A percentile compares a stretch with the other conserved stretches of the same genome.
Conservation (phyloP, 495 filamentous ascomycete genomes). For the Aspergillus wentii region DNA sequence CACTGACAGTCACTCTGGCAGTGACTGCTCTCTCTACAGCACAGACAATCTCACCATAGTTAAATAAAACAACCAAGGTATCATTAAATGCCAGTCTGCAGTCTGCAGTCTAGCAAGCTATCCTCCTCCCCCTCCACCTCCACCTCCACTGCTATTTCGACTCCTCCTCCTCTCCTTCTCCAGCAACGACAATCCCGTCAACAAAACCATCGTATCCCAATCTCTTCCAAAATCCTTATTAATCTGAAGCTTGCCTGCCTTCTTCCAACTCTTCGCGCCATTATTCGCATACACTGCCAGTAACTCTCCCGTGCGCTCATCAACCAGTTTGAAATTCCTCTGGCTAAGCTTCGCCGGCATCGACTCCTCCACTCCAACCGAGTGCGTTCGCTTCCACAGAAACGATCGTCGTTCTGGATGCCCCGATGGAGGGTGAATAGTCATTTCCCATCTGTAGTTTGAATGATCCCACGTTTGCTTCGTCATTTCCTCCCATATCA, state of each 20-base stretch:
- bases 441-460: conserved; percentile 25
- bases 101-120: too few species aligned
- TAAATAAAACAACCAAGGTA: too few species aligned
- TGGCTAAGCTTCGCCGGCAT: conserved; percentile 5
- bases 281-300: conserved; percentile 26
- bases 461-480: conserved; percentile 12
- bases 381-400: conserved; percentile 30
- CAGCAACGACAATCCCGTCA: conserved; percentile 16
- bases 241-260: conserved; percentile 14
- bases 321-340: conserved; percentile 25
- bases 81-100: too few species aligned
- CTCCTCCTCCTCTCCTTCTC: conserved; percentile 12
- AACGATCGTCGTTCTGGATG: conserved; percentile 23
- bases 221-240: conserved; percentile 10
- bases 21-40: too few species aligned
- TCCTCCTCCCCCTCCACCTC: conserved; percentile 5
- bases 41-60: too few species aligned
- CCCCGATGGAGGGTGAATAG: conserved; percentile 3
- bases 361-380: conserved; percentile 14
- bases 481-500: conserved; percentile 24
- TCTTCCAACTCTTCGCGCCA: conserved; percentile 8
- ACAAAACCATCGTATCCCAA: conserved; percentile 16
- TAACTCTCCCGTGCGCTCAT: conserved; percentile 18
- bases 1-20: too few species aligned
- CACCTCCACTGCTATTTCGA: background rate